Evolutionary conservation across 2,329 filamentous ascomycete genomes (phyloP), one percentile per base, ranked within the genome.

Genomic region (Botrytis elliptica): DNA sequence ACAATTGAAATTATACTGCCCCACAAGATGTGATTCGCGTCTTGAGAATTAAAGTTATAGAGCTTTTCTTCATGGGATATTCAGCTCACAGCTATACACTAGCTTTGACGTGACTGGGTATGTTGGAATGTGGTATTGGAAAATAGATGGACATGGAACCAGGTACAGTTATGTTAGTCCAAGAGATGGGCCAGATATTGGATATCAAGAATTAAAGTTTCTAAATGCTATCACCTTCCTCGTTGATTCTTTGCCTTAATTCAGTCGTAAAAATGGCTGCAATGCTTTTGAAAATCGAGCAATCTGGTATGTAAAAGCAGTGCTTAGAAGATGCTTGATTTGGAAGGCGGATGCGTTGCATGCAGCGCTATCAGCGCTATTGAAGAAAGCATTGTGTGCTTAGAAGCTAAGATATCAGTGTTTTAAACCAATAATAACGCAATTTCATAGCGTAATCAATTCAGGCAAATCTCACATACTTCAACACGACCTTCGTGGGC

Each of bases 391-490:
- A 29, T 5, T 29, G 8, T 42, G 16, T n/a, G 22, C 29, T 33
- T 33, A 44, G 22, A 52, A 55, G 46, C 44, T 16, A 38, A 49
- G 12, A 67, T 33, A 52, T 38, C 12, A 14, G 44, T 8, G 8
- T 16, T 22, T 12, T 25, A 18, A 20, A 20, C 22, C 44, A n/a
- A 52, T 25, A 25, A 52, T n/a, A n/a, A 64, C 18, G 16, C 62
- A 9, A 25, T 49, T 18, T 25, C 25, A 66, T 33, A 36, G 46
- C 5, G 29, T 40, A 10, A 36, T n/a, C 20, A 12, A 70, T 70
- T 70, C 44, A 70, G 67, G 67, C 67, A 44, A 36, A 70, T 60
- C 14, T 60, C 52, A 70, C 38, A 10, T n/a, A 66, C 46, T 25
- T n/a, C 36, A 6, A 65, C 8, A 40, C 14, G 36, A 40, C 33